Evolutionary conservation across 306 rosid genomes (phyloP).

Genomic region (Dryas drummondii): DNA sequence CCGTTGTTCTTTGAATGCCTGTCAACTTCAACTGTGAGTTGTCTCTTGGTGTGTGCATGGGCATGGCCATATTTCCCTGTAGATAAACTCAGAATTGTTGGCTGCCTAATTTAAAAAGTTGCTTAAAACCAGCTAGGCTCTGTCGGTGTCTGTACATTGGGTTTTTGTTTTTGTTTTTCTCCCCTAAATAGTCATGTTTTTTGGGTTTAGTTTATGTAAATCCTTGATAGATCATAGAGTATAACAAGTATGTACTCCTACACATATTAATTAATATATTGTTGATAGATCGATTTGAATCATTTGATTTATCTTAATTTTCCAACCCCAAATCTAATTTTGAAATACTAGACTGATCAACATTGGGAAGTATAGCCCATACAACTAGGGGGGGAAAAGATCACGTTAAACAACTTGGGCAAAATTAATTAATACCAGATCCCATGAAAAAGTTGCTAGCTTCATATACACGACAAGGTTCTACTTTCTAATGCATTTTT

Average conservation of each 20-base stretch:
- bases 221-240: too few relatives aligned
- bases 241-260: too few relatives aligned
- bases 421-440: background rate
- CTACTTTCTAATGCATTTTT: background rate
- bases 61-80: constrained; percentile 4
- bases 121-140: background rate
- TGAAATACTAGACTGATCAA: background rate
- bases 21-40: constrained; percentile 38
- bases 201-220: too few relatives aligned
- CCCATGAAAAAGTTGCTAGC: constrained; percentile 12
- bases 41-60: constrained; percentile 19
- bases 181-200: too few relatives aligned
- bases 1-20: constrained; percentile 27
- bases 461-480: constrained; percentile 10
- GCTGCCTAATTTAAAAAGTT: constrained; percentile 1
- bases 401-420: background rate
- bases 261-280: background rate
- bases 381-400: background rate
- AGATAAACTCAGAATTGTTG: constrained; percentile 4
- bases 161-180: background rate
- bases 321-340: too few relatives aligned
- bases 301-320: too few relatives aligned
- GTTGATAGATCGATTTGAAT: background rate
- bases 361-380: background rate
- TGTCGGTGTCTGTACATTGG: constrained; percentile 1